Base-by-base conservation (phyloP, 306 rosid species). In the Cajanus cajan region DNA sequence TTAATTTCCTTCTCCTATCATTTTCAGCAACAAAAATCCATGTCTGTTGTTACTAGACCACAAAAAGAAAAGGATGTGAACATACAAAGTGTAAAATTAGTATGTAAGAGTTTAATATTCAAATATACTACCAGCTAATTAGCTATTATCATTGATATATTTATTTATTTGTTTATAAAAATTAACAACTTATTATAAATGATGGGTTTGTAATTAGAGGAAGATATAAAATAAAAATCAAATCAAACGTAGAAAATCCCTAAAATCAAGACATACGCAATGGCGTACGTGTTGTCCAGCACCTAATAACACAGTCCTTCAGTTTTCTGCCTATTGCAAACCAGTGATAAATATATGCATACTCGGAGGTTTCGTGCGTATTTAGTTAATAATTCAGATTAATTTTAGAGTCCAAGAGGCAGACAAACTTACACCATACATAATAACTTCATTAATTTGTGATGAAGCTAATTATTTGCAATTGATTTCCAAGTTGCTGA, bases 401-500 rank as follows among this genome's bases (percentile, higher is more conserved):
- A 15, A 15, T 5, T 47, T 6, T 15, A 55, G 31, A 28, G 31
- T 28, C 31, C 31, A 28, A 28, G 31, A 28, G 31, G 31, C 31
- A 28, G 63, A 55, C 34, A 55, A 19, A 22, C 34, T 18, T 55
- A 19, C 15, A 22, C 34, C 1, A 19, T 18, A 52, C 4, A 8
- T 21, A 5, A 51, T 7, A 28, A 1, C 31, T 1, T 28, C 31
- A 28, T 28, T 28, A 51, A 18, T 50, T n/a, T 50, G 57, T 16
- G 57, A 18, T n/a, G 57, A 50, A 21, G 24, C 12, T 9, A 55
- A 55, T 55, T 22, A 55, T 57, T 55, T 9, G 62, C n/a, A 22
- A 47, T 61, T 48, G 73, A 28, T 61, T 69, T 59, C 34, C 15
- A 44, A 57, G 64, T 33, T 48, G 77, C 13, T 58, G 78, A 71